Conservation (phyloP, 202 grass and related monocot genomes). For the Eragrostis tef region DNA sequence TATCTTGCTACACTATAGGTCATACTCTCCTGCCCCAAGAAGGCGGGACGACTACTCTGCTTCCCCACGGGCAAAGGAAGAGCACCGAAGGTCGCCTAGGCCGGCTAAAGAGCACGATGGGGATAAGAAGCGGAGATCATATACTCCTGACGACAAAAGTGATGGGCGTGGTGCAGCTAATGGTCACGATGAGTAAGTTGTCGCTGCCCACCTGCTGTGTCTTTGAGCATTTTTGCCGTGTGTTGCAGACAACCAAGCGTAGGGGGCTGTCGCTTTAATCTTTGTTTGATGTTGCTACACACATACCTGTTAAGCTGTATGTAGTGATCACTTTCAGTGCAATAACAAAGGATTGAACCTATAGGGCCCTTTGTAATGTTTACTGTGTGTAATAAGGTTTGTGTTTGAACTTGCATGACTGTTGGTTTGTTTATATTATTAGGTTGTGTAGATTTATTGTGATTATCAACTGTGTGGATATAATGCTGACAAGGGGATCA, state of each 20-base stretch:
- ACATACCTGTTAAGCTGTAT: not conserved
- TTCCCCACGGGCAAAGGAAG: conserved; percentile 62
- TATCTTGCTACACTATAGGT: conserved; percentile 44
- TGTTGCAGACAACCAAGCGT: not conserved
- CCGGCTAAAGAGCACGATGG: conserved; percentile 51
- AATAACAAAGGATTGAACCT: not conserved
- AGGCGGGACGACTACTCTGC: conserved; percentile 57
- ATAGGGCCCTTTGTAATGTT: not conserved
- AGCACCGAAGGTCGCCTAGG: conserved; percentile 49
- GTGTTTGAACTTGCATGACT: too few relatives aligned
- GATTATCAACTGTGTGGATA: too few relatives aligned
- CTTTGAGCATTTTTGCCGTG: not conserved
- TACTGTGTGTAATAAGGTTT: too few relatives aligned
- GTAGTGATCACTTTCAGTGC: not conserved
- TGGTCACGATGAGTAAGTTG: conserved; percentile 49
- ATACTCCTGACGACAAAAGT: conserved; percentile 49
- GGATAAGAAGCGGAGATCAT: conserved; percentile 43
- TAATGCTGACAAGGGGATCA: too few relatives aligned
- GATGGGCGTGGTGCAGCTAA: conserved; percentile 28
- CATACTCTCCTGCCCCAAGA: conserved; percentile 77
- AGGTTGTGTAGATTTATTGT: too few relatives aligned
- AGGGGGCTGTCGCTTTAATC: not conserved
- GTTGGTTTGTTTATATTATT: too few relatives aligned
- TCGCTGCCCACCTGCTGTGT: not conserved
- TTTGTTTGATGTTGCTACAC: not conserved